Evolutionary conservation across 176 grass and related monocot genomes (phyloP).

Genomic region (Pontederia paniculata): DNA sequence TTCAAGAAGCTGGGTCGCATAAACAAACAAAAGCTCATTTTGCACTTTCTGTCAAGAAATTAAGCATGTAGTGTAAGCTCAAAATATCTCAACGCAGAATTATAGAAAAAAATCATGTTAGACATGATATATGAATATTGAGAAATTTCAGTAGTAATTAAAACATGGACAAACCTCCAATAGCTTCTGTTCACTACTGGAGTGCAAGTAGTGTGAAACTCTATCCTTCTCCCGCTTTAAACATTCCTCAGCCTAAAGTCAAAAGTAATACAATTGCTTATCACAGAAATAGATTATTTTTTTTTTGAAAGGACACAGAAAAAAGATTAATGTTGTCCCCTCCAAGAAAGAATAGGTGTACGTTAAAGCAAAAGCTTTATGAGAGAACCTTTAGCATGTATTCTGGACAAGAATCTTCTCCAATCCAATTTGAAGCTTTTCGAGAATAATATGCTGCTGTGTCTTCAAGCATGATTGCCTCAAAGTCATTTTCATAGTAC

Average conservation of each 20-base stretch:
- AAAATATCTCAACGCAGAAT: not conserved
- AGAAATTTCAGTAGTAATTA: not conserved
- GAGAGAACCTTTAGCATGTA: conserved; percentile 72
- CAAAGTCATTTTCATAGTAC: conserved; percentile 71
- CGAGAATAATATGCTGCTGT: conserved; percentile 65
- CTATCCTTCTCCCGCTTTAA: conserved; percentile 21
- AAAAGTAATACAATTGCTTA: not conserved
- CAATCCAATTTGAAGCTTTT: conserved; percentile 54
- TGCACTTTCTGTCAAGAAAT: conserved; percentile 64
- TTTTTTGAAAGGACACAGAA: not conserved
- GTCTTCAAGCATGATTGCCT: conserved; percentile 64
- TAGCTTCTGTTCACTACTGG: conserved; percentile 14
- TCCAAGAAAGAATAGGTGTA: too few species aligned
- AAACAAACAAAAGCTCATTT: conserved; percentile 74
- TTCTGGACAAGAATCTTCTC: conserved; percentile 41
- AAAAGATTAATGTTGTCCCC: too few species aligned
- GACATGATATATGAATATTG: too few species aligned
- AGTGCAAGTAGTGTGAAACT: conserved; percentile 15
- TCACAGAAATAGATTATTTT: not conserved
- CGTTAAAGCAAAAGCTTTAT: not conserved
- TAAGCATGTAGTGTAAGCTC: not conserved
- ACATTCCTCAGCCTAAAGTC: conserved; percentile 15
- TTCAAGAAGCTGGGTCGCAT: conserved; percentile 81
- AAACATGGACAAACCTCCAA: not conserved
- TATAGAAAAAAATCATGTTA: not conserved